A percentile compares a stretch with the other conserved stretches of the same genome.
These are phyloP conservation scores for Colletotrichum chrysophilum DNA, from an alignment of 2,329 filamentous ascomycete species.

Conservation along the genomic window DNA sequence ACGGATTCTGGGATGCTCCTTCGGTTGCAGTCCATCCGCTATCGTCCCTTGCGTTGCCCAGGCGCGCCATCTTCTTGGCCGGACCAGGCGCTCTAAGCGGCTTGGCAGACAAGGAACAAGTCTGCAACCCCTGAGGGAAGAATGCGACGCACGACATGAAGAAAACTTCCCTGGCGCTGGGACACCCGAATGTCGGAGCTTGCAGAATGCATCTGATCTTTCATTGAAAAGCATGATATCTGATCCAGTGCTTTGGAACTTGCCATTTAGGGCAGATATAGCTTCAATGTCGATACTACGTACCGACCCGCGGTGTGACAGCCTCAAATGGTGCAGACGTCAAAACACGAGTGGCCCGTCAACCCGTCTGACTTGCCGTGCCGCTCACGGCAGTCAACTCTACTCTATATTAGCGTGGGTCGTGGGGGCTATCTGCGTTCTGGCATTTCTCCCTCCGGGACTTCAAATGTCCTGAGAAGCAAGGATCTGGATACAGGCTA, in stretches of 20 bases:
- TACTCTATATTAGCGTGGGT: not conserved
- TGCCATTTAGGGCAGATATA: not conserved
- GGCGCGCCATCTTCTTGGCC: not conserved
- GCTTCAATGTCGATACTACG: not conserved
- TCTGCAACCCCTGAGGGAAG: not conserved
- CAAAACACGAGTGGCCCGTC: not conserved
- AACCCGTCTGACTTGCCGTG: not conserved
- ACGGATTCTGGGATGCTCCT: not conserved
- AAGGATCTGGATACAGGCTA: not conserved
- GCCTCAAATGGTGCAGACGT: not conserved
- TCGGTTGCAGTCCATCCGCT: not conserved
- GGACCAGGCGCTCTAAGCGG: not conserved
- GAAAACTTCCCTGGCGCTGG: not conserved
- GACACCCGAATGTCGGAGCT: not conserved
- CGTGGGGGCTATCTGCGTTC: not conserved
- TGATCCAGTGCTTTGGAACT: not conserved
- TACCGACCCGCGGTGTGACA: not conserved
- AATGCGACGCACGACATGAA: slow-evolving; percentile 7
- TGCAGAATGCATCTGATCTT: not conserved
- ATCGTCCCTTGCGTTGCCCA: not conserved
- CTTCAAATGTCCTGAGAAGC: not conserved
- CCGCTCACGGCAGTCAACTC: slow-evolving; percentile 3
- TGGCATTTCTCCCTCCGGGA: not conserved
- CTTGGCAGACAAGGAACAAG: slow-evolving; percentile 5
- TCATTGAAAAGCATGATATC: not conserved